Evolutionary conservation across 2,329 filamentous ascomycete genomes (phyloP), one percentile per base, ranked within the genome.

Genomic region (Nothophoma quercina): DNA sequence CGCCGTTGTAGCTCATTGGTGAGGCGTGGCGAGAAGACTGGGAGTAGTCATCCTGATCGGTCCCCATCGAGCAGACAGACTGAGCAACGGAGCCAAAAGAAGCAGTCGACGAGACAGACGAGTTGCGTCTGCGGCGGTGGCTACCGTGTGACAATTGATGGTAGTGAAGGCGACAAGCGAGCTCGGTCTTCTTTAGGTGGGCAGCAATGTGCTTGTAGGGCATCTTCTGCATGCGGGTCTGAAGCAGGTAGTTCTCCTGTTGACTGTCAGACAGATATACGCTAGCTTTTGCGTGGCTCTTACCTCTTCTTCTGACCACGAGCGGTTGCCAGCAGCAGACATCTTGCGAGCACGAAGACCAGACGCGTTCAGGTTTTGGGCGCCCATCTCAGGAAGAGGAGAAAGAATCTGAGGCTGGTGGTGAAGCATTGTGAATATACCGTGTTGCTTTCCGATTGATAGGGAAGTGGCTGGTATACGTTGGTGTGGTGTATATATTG

Each of bases 151-250:
- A 91, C 58, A 95, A 83, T 70, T 95, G 90, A 69, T 96, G 90
- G 72, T 91, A 93, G 76, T 95, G 91, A 58, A 96, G 83, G 58
- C 91, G 90, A 77, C 90, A 96, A 39, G 90, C 90, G 54, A 95
- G 81, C 78, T 95, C 90, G 0, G 90, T 95, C 81, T 95, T 96
- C 77, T 92, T 91, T 63, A 95, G 79, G 65, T 93, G 88, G 53
- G 88, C 85, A 52, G 90, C 90, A 70, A 95, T 95, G 72, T 93
- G 89, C 81, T 93, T 95, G 77, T 95, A 95, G 0, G 90, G 90
- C 86, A 93, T 91, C 78, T 93, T 93, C 68, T 93, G 89, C 67
- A 90, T 84, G 52, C 90, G 88, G 55, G 89, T 93, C 75, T 92
- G 89, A 56, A 95, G 83, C 47, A 95, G 86, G 73, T 93, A 95